Conservation (phyloP, 257 asterid species). For the Orobanche coerulescens region DNA sequence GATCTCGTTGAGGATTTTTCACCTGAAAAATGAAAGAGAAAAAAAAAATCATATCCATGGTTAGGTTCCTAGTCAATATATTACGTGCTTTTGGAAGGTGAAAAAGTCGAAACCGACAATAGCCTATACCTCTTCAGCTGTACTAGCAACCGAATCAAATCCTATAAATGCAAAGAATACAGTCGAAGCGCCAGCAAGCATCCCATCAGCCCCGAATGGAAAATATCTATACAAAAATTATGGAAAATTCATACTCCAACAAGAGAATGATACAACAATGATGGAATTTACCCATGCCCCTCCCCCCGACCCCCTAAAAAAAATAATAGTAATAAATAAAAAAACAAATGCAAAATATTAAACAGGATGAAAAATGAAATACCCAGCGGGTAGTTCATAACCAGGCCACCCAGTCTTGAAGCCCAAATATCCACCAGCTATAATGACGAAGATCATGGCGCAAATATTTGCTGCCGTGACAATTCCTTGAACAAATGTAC, state of each 20-base stretch:
- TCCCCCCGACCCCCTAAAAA: too few species aligned
- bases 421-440: constrained; percentile 96
- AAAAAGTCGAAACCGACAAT: not conserved
- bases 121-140: constrained; percentile 88
- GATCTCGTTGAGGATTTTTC: constrained; percentile 86
- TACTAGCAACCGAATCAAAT: constrained; percentile 94
- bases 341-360: not conserved
- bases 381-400: constrained; percentile 84
- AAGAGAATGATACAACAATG: too few species aligned
- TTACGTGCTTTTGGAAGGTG: not conserved
- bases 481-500: constrained; percentile 85
- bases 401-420: constrained; percentile 98
- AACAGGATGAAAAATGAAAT: constrained; percentile 17
- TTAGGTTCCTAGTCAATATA: constrained; percentile 10
- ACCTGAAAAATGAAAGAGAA: constrained; percentile 47
- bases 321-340: not conserved
- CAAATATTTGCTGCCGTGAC: constrained; percentile 77
- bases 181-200: constrained; percentile 99
- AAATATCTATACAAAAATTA: constrained; percentile 41
- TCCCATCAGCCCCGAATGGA: constrained; percentile 83
- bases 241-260: not conserved
- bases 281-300: too few species aligned
- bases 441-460: constrained; percentile 82
- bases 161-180: constrained; percentile 94
- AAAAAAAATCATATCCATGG: not conserved